Base-by-base conservation (phyloP, 768 basidiomycete genomes). In the Piloderma croceum region DNA sequence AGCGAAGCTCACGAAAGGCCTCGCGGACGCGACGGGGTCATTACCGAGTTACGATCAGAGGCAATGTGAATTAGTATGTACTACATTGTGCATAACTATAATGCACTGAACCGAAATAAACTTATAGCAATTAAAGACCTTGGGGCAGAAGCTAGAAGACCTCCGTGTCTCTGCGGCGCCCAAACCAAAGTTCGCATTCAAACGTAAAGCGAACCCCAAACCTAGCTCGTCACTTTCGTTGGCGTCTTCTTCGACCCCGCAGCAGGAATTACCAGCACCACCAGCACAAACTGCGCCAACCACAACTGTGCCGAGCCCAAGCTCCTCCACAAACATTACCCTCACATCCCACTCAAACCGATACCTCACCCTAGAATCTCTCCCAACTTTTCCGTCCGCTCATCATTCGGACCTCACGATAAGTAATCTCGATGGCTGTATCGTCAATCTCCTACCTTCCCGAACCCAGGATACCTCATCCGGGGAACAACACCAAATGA, bases 21-120 rank as follows among this genome's bases (percentile, higher is more conserved):
- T 90, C 13, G 65, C 70, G 5, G 82, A 80, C 54, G 84, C 81
- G 5, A 77, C 74, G 7, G 71, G 72, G 6, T 76, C 71, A 42
- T 62, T 90, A 33, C 81, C 86, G 4, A 65, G 71, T 27, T 87
- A 86, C 53, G 84, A 88, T 58, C 86, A 83, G 53, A 71, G 80
- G 39, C 80, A 79, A 52, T 83, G 72, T 53, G 82, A 83, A 56
- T 61, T 66, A 51, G 86, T 87, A 49, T 39, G 78, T 65, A 19
- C 38, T 32, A 18, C 23, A 13, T 39, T 10, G 17, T 31, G 22
- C 15, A n/a, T 27, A 38, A 4, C 2, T 11, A 22, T n/a, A 17
- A n/a, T 37, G 12, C 17, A 12, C 38, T 31, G 31, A 13, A 23
- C 32, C 24, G 41, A 37, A 24, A 2, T 23, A 10, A 31, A 27